phyloP scores from a whole-genome alignment of 1,284 basidiomycete genomes.

The Trichosporon sp. region DNA sequence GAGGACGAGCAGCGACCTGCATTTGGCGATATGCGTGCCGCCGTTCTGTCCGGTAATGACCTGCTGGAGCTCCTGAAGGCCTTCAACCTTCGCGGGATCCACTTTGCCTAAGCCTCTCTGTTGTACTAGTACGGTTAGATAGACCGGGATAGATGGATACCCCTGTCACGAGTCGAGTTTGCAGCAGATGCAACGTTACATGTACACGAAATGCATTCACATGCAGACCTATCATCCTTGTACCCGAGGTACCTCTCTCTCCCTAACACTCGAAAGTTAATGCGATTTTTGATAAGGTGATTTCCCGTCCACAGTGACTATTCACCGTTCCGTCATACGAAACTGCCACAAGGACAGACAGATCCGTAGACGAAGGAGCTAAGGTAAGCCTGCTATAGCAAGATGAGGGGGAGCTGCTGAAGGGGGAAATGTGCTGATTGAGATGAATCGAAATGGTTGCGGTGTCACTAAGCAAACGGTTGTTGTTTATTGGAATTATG shows the following conservation, averaged over 20 bases:
- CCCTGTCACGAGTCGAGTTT: background rate
- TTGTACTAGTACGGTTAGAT: constrained; percentile 12
- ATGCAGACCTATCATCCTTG: constrained; percentile 11
- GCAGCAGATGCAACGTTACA: too few species aligned
- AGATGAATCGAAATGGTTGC: constrained; percentile 5
- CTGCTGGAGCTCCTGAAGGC: constrained; percentile 71
- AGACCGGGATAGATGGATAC: constrained; percentile 1
- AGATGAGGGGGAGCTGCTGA: background rate
- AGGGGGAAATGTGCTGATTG: background rate
- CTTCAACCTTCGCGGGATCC: constrained; percentile 76
- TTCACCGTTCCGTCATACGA: background rate
- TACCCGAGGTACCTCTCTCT: background rate
- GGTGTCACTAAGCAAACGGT: background rate
- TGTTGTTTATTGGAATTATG: constrained; percentile 1
- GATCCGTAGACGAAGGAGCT: background rate
- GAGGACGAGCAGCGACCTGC: constrained; percentile 41
- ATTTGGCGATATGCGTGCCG: constrained; percentile 65
- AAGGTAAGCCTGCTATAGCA: background rate
- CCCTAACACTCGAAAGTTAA: background rate
- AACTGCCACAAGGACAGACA: background rate
- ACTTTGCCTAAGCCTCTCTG: constrained; percentile 59
- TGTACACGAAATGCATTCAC: constrained; percentile 25
- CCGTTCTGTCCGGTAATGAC: constrained; percentile 81
- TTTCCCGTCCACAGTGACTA: background rate
- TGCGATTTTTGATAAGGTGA: constrained; percentile 3